Conservation (phyloP, 371 early-diverging fungal species). For the Amoeboaphelidium protococcarum region DNA sequence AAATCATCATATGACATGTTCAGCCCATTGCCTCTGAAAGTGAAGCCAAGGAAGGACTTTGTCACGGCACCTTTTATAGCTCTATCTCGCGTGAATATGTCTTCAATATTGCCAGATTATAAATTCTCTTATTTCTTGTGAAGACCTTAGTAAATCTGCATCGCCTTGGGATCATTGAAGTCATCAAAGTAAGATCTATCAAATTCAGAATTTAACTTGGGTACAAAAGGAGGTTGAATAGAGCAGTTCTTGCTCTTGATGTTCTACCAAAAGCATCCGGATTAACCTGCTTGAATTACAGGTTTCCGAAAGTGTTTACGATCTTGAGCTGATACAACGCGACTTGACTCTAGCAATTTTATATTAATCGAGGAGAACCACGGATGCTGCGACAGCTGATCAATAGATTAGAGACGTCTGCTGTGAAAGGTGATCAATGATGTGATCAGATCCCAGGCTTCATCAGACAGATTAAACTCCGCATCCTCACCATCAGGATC, state of each 20-base stretch:
- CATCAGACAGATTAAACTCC: slow-evolving; percentile 36
- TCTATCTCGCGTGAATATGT: slow-evolving; percentile 3
- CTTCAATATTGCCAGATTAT: too few species aligned
- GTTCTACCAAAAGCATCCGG: background rate
- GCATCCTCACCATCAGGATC: slow-evolving; percentile 35
- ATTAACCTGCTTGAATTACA: slow-evolving; percentile 3
- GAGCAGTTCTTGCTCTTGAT: background rate
- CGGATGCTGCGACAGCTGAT: background rate
- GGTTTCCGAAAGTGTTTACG: slow-evolving; percentile 6
- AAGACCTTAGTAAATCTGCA: slow-evolving; percentile 42
- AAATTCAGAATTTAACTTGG: slow-evolving; percentile 26
- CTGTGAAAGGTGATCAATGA: slow-evolving; percentile 7
- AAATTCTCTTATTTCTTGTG: slow-evolving; percentile 22
- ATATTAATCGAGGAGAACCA: slow-evolving; percentile 7
- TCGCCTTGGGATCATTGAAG: slow-evolving; percentile 34
- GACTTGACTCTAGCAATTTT: background rate
- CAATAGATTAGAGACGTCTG: background rate
- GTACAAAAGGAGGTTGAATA: slow-evolving; percentile 44
- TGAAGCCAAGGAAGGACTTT: slow-evolving; percentile 34
- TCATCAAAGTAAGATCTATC: slow-evolving; percentile 71
- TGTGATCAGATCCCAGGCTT: slow-evolving; percentile 40
- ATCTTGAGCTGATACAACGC: slow-evolving; percentile 6
- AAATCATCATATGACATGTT: background rate
- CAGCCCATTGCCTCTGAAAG: slow-evolving; percentile 15
- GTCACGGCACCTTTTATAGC: slow-evolving; percentile 6